Evolutionary conservation across 495 filamentous ascomycete genomes (phyloP), one percentile per base, ranked within the genome.

Genomic region (Hyaloscypha finlandica): DNA sequence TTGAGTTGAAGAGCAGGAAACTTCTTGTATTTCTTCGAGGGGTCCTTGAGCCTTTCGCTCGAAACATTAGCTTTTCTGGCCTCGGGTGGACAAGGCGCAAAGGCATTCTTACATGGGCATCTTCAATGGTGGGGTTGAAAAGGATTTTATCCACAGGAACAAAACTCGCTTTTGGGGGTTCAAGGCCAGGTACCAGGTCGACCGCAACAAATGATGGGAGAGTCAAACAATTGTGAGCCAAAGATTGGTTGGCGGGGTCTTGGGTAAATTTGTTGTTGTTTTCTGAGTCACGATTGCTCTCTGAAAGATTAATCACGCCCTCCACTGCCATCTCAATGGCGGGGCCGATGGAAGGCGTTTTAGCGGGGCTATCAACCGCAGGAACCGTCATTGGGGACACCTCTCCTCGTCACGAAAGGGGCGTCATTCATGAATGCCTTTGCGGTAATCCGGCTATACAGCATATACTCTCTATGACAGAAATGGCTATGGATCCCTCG

Each of bases 21-120:
- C 37, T 78, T 81, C 80, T 86, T 90, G 81, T 99, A 99, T 78
- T 99, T 99, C 73, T 82, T 90, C 35, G 91, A 96, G 37, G 95
- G 95, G 75, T 97, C 91, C 77, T 93, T 92, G 78, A 99, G 92
- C 92, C 94, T 97, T n/a, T 25, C 52, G 58, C 39, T 51, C 59
- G 16, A 48, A 48, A 48, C 42, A 48, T 48, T 48, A 48, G 42
- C 42, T 16, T 4, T 48, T 19, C 42, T 14, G 42, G 42, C 42
- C 42, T 48, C 42, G 42, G 16, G 42, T 4, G 42, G 42, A 48
- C 42, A 48, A 14, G 42, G 42, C 42, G 42, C 42, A 19, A 37
- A 48, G 42, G 42, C 42, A 48, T 19, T 48, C 42, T 48, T 68
- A 73, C 70, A 73, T 73, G 39, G 70, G 70, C 70, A 73, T 73